Conservation (phyloP, 495 filamentous ascomycete genomes). For the Podospora anserina region DNA sequence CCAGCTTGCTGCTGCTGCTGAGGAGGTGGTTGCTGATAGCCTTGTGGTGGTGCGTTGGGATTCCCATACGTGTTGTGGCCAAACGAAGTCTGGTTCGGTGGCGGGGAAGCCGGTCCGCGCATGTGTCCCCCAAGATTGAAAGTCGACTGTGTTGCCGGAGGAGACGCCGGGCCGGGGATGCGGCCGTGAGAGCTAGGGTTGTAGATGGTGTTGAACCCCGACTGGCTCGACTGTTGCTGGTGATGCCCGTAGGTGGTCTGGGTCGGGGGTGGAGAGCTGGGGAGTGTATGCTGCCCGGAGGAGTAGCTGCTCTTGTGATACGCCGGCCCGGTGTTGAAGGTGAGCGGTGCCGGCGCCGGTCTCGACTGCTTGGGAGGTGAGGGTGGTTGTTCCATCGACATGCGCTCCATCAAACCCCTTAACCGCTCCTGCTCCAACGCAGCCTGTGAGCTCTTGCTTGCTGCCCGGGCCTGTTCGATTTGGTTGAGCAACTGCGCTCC, state of each 20-base stretch:
- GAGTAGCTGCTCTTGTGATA: slow-evolving; percentile 45
- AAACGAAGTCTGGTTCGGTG: slow-evolving; percentile 51
- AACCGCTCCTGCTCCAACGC: slow-evolving; percentile 83
- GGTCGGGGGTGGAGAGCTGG: slow-evolving; percentile 48
- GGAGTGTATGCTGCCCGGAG: slow-evolving; percentile 23
- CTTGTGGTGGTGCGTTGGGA: slow-evolving; percentile 32
- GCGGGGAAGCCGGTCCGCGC: slow-evolving; percentile 51
- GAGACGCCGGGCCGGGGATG: slow-evolving; percentile 48
- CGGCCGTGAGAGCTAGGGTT: slow-evolving; percentile 49
- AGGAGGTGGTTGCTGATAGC: slow-evolving; percentile 24
- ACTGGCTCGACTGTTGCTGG: slow-evolving; percentile 18
- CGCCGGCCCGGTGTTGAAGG: slow-evolving; percentile 37
- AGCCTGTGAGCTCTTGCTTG: slow-evolving; percentile 67
- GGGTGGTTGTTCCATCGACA: slow-evolving; percentile 67
- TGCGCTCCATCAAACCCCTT: slow-evolving; percentile 88
- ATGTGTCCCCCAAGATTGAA: slow-evolving; percentile 42
- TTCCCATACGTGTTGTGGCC: slow-evolving; percentile 47
- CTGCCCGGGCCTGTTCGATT: slow-evolving; percentile 76
- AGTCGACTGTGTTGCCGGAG: slow-evolving; percentile 45
- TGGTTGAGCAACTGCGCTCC: slow-evolving; percentile 82
- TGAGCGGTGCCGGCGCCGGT: slow-evolving; percentile 47
- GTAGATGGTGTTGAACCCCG: slow-evolving; percentile 31
- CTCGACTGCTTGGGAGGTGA: slow-evolving; percentile 43
- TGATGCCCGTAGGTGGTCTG: slow-evolving; percentile 43
- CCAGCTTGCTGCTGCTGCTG: slow-evolving; percentile 32